These are phyloP conservation scores for Funneliformis geosporum DNA, from an alignment of 192 early-diverging fungal genomes.

Conservation along the genomic window DNA sequence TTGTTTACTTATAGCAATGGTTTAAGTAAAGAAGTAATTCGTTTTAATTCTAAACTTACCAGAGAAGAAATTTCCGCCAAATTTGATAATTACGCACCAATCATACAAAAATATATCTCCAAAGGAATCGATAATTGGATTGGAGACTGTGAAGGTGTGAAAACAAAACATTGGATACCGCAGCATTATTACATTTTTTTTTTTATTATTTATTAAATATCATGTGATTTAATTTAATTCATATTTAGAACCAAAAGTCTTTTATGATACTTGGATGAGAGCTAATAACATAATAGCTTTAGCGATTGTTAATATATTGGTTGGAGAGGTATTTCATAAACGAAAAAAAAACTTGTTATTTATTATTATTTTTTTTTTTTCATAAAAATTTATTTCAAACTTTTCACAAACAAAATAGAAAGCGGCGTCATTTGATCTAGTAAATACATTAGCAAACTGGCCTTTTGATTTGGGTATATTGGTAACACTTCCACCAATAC, in stretches of 20 bases:
- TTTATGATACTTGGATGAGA: neutral
- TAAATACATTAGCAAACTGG: neutral
- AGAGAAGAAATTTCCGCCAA: neutral
- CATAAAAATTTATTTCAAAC: neutral
- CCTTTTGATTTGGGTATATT: neutral
- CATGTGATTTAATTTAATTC: neutral
- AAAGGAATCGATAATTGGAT: neutral
- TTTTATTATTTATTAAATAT: neutral
- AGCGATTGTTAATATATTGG: neutral
- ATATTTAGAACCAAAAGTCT: conserved; percentile 12
- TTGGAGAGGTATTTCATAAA: conserved; percentile 13
- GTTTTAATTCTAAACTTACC: neutral
- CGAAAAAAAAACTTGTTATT: too few species aligned
- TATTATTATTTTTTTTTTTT: neutral
- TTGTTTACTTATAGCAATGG: neutral
- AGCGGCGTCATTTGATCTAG: neutral
- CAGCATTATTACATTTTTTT: neutral
- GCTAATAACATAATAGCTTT: neutral
- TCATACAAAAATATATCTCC: neutral
- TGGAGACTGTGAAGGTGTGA: conserved; percentile 4
- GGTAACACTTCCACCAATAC: neutral
- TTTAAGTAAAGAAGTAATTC: neutral
- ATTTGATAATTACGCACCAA: neutral
- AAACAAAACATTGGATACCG: neutral
- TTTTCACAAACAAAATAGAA: neutral